These are phyloP conservation scores for Blastobotrys chiropterorum DNA, from an alignment of 805 yeast genomes.

Conservation along the genomic window DNA sequence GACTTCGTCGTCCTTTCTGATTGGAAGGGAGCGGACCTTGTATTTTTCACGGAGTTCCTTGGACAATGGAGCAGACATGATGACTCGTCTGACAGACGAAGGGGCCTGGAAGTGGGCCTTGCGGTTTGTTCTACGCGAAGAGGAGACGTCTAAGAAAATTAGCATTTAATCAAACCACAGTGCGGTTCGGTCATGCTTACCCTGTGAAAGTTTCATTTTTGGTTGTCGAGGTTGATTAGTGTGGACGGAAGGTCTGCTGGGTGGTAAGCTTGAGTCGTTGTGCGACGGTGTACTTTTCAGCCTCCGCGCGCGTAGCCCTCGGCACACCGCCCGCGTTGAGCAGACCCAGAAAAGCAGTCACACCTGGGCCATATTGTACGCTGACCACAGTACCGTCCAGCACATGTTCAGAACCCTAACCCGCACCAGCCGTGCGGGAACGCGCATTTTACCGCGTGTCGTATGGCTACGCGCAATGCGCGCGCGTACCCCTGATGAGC, in stretches of 20 bases:
- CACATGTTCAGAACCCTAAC: too few species aligned
- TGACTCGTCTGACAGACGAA: conserved; percentile 87
- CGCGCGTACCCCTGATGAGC: too few species aligned
- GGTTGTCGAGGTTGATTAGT: conserved; percentile 7
- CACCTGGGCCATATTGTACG: too few species aligned
- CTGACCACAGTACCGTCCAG: too few species aligned
- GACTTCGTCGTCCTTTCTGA: conserved; percentile 97
- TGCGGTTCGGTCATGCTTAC: conserved; percentile 30
- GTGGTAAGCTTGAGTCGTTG: neutral
- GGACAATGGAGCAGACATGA: conserved; percentile 97
- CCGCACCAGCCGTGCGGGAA: too few species aligned
- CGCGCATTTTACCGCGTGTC: too few species aligned
- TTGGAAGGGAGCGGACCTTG: conserved; percentile 92
- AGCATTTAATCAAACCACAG: neutral
- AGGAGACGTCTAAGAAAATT: conserved; percentile 81
- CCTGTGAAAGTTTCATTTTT: conserved; percentile 58
- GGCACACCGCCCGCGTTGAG: too few species aligned
- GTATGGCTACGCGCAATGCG: too few species aligned
- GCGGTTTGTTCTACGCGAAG: conserved; percentile 99
- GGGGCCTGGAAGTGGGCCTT: conserved; percentile 99
- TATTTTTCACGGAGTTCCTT: conserved; percentile 98
- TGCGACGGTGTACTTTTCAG: neutral
- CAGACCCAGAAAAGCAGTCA: too few species aligned
- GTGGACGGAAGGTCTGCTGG: neutral
- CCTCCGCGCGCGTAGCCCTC: too few species aligned